Base-by-base conservation (phyloP, 208 protist species). In the Trichomonas tenax region DNA sequence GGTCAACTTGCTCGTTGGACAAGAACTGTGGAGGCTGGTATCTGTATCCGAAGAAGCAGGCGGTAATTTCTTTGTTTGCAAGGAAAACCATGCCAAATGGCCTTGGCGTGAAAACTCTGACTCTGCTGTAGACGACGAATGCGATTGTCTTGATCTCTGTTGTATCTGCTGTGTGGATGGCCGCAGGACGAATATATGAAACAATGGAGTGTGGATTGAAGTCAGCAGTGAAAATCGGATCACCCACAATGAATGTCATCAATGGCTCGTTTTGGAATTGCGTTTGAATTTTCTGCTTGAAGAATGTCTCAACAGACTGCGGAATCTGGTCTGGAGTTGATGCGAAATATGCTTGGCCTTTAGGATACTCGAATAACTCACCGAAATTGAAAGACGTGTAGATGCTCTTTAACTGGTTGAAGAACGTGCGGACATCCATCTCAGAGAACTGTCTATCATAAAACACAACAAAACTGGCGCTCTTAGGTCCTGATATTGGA, bases 171-270 rank as follows among this genome's bases (percentile, higher is more conserved):
- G 44, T 38, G 26, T 93, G 14, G 15, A 93, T 26, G 0, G 44
- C 11, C 0, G 40, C 4, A 49, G 86, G 86, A 8, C 40, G 17
- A 15, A 93, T 93, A 17, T 93, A 58, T 8, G 23, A 48, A 38
- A 93, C 86, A 51, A 93, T 93, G 1, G 86, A 51, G 51, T 93
- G 86, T 38, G 86, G 86, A n/a, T 51, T 51, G 31, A 93, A 93
- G 51, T 48, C 21, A 17, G 86, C 15, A 51, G 11, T 17, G 21
- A 58, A 51, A 58, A 93, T 51, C 51, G 86, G 86, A 26, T 34
- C 15, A 15, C n/a, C 86, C 3, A 93, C 86, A 58, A 93, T 93
- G 38, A 93, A 93, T 38, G 86, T 93, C 10, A 93, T 51, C 21
- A 93, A 34, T 51, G 86, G 86, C 41, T 38, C 17, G 11, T 93